Evolutionary conservation across 1,139 yeast species (phyloP), one percentile per base, ranked within the genome.

Genomic region (Zygoascus meyerae): DNA sequence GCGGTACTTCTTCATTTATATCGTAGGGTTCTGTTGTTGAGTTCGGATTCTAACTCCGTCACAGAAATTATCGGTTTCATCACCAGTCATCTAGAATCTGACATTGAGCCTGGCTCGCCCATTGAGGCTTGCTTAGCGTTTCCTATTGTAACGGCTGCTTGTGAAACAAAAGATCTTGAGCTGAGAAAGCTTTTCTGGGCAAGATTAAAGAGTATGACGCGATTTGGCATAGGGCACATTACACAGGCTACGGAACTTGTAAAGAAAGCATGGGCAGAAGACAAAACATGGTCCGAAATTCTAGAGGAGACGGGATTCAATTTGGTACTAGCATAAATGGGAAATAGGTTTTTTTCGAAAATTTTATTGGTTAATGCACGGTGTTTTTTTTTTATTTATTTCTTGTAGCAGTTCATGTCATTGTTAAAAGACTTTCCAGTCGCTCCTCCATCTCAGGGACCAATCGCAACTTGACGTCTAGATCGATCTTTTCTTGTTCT

Each of bases 401-500:
- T 7, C 26, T 21, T 7, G 4, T 21, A 7, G 4, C 11, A 18
- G n/a, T 6, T 28, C 26, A 40, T 21, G 35, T 36, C 43, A 54
- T 48, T 5, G 49, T 49, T 38, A 60, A 57, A 21, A 66, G 55
- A 38, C 55, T 55, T 11, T 71, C 71, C 53, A 85, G 70, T 55
- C 86, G 73, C 51, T 81, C 83, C 60, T 78, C 74, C 72, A 84
- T 72, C 11, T 70, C 68, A 5, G 87, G 86, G 7, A 83, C 83
- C 51, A 80, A 83, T 52, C 86, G 74, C 57, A 85, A 70, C 49
- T 74, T 70, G 65, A 80, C 74, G 57, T 83, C 90, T 53, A 85
- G 68, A 46, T 69, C 72, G 48, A 81, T 71, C 60, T 86, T 73
- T 60, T 84, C 94, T 59, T 82, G 85, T 60, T 84, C 94, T 55